A percentile compares a stretch with the other conserved stretches of the same genome.
These are phyloP conservation scores for Secale cereale DNA, from an alignment of 176 grass and related monocot species.

Conservation along the genomic window DNA sequence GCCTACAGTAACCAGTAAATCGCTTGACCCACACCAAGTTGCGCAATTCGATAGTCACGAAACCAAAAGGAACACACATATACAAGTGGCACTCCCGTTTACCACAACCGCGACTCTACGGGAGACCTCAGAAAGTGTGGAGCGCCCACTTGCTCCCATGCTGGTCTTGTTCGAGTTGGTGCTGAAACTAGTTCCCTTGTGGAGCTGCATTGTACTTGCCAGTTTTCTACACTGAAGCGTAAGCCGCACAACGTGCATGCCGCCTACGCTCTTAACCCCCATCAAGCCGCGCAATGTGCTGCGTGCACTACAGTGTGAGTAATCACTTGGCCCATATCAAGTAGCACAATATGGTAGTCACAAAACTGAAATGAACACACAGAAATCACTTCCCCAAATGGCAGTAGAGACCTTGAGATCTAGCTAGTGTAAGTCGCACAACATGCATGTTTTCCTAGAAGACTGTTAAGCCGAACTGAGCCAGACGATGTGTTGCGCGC, in stretches of 20 bases:
- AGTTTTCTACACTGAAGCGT: not conserved
- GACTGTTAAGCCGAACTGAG: too few species aligned
- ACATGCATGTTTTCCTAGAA: too few species aligned
- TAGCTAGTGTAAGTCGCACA: too few species aligned
- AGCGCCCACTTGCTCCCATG: not conserved
- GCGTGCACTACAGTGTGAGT: too few species aligned
- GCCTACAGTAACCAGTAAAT: not conserved
- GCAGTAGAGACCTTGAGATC: too few species aligned
- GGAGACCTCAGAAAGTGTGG: not conserved
- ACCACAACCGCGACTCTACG: not conserved
- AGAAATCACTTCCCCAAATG: too few species aligned
- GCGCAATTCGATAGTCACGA: not conserved
- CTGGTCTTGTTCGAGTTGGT: not conserved
- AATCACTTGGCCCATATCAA: too few species aligned
- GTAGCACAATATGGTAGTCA: too few species aligned
- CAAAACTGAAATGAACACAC: too few species aligned
- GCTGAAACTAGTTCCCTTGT: not conserved
- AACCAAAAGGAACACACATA: not conserved
- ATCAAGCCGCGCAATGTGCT: not conserved
- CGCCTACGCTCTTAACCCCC: not conserved
- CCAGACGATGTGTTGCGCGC: too few species aligned
- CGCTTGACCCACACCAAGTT: not conserved
- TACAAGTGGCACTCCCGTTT: not conserved
- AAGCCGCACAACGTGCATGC: not conserved
- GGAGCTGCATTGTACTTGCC: not conserved